phyloP scores from a whole-genome alignment of 345 rosid species.

The Raphanus sativus region DNA sequence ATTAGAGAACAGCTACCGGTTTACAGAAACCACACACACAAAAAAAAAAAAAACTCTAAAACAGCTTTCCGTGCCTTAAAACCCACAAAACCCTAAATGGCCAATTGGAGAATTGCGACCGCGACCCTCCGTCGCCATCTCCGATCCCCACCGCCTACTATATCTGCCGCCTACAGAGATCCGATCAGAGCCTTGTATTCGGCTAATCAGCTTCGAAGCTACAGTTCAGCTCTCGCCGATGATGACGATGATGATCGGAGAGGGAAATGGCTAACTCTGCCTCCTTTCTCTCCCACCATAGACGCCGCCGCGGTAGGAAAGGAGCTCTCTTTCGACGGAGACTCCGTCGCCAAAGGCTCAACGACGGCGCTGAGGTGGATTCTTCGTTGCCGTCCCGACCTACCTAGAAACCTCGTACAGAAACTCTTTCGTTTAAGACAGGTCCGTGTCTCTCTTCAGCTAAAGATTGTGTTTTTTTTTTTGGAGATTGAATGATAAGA shows the following conservation, averaged over 20 bases:
- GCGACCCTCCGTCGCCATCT: constrained; percentile 44
- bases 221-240: constrained; percentile 18
- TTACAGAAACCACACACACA: background rate
- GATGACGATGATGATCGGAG: constrained; percentile 11
- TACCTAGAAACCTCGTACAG: constrained; percentile 81
- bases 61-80: background rate
- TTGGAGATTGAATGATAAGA: background rate
- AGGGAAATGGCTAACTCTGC: constrained; percentile 70
- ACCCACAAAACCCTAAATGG: constrained; percentile 32
- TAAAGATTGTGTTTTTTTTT: background rate
- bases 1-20: background rate
- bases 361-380: constrained; percentile 86
- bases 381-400: constrained; percentile 72
- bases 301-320: constrained; percentile 52
- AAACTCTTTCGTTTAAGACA: constrained; percentile 88
- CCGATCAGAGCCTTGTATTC: background rate
- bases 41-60: background rate
- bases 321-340: constrained; percentile 33
- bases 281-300: constrained; percentile 55
- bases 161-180: background rate
- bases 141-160: constrained; percentile 15
- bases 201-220: constrained; percentile 26
- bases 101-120: constrained; percentile 35
- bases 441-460: constrained; percentile 42
- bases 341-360: constrained; percentile 17